These are phyloP conservation scores for Scutellaria barbata DNA, from an alignment of 257 asterid species.

Conservation along the genomic window DNA sequence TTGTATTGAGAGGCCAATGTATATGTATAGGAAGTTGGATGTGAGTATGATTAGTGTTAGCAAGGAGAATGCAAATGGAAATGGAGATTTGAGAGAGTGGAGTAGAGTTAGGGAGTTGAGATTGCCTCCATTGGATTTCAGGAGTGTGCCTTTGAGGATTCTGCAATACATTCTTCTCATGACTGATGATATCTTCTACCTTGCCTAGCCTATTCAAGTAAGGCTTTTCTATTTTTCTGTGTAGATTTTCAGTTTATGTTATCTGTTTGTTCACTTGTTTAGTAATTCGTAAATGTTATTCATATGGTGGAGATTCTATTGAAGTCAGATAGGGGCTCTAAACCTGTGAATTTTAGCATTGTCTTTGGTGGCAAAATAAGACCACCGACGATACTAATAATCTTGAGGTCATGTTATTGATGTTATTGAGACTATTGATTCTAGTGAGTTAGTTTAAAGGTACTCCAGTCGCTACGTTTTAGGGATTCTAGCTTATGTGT, in stretches of 20 bases:
- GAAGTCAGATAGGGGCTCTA: no score
- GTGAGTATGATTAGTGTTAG: constrained; percentile 37
- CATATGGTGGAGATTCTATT: background rate
- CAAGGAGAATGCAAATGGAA: constrained; percentile 16
- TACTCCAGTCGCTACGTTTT: no score
- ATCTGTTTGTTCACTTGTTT: constrained; percentile 3
- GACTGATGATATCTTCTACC: constrained; percentile 67
- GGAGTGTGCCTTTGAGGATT: constrained; percentile 63
- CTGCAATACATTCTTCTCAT: constrained; percentile 69
- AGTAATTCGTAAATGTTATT: constrained; percentile 12
- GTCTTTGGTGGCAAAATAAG: no score
- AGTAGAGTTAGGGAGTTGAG: constrained; percentile 65
- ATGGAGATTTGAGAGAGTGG: constrained; percentile 44
- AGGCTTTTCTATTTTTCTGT: constrained; percentile 15
- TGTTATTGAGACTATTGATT: background rate
- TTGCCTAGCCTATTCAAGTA: constrained; percentile 53
- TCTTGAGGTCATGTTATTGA: background rate
- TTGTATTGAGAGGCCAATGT: constrained; percentile 30
- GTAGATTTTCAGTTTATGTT: constrained; percentile 8
- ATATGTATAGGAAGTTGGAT: constrained; percentile 55
- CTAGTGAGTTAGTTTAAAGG: background rate
- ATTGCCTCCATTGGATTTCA: constrained; percentile 58
- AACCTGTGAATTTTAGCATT: no score
- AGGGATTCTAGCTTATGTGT: no score
- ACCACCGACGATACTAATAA: background rate